phyloP scores from a whole-genome alignment of 2,329 filamentous ascomycete species.

The Fusarium penzigii region DNA sequence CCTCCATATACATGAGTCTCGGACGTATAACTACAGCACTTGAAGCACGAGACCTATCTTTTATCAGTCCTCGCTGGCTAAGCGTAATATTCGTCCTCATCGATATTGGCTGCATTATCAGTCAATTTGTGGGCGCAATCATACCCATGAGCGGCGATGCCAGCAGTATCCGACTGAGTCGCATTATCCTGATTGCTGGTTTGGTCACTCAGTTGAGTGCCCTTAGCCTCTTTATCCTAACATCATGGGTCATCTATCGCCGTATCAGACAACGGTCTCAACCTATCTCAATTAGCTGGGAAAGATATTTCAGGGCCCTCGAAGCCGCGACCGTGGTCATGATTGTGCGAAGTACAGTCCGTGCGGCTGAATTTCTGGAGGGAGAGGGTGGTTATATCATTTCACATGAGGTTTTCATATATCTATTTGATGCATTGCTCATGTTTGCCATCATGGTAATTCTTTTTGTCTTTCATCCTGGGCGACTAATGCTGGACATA shows the following conservation, averaged over 20 bases:
- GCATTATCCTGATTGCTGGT: constrained; percentile 1
- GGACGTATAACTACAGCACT: constrained; percentile 35
- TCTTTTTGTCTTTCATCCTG: too few species aligned
- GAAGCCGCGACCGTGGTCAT: background rate
- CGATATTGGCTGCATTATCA: constrained; percentile 2
- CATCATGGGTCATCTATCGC: background rate
- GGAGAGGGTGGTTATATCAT: too few species aligned
- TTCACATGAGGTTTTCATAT: too few species aligned
- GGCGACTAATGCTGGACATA: too few species aligned
- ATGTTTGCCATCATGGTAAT: too few species aligned
- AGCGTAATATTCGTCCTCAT: constrained; percentile 5
- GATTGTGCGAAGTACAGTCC: background rate
- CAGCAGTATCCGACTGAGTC: background rate
- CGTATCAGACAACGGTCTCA: background rate
- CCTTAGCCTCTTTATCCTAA: constrained; percentile 1
- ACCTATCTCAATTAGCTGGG: background rate
- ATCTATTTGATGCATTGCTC: too few species aligned
- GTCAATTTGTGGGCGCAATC: constrained; percentile 3
- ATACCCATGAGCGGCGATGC: constrained; percentile 4
- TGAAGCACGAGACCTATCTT: constrained; percentile 37
- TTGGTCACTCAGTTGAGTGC: constrained; percentile 3
- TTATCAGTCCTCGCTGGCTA: constrained; percentile 22
- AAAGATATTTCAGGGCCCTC: background rate
- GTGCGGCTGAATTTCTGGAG: background rate
- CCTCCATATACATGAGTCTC: constrained; percentile 44